Evolutionary conservation across 169 alveolate species (phyloP).

Genomic region (Cryptosporidium ubiquitum): DNA sequence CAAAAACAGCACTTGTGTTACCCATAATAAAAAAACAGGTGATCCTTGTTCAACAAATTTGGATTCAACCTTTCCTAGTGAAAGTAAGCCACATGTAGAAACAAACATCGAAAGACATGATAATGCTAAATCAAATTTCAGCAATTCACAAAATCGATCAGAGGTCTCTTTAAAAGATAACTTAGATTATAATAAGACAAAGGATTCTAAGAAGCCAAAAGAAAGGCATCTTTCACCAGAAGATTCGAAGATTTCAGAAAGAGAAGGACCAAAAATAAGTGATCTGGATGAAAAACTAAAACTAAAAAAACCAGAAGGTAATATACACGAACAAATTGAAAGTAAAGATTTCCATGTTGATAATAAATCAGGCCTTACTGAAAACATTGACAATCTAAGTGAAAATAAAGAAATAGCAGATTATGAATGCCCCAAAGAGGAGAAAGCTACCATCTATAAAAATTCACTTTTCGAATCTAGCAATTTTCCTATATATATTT

Average conservation of each 20-base stretch:
- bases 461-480: conserved; percentile 8
- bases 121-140: neutral
- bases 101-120: conserved; percentile 2
- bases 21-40: neutral
- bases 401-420: neutral
- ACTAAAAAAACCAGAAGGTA: neutral
- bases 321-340: neutral
- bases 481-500: conserved; percentile 16
- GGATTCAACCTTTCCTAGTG: neutral
- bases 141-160: neutral
- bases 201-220: neutral
- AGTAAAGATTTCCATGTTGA: neutral
- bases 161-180: neutral
- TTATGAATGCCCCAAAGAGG: neutral
- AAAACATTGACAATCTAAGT: neutral
- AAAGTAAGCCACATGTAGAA: neutral
- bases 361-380: neutral
- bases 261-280: neutral
- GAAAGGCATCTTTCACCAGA: neutral
- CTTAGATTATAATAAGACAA: neutral
- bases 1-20: conserved; percentile 34
- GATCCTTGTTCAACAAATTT: neutral
- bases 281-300: neutral
- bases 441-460: neutral
- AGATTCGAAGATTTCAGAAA: neutral